phyloP scores from a whole-genome alignment of 177 flowering plant genomes.

The Telopea speciosissima region DNA sequence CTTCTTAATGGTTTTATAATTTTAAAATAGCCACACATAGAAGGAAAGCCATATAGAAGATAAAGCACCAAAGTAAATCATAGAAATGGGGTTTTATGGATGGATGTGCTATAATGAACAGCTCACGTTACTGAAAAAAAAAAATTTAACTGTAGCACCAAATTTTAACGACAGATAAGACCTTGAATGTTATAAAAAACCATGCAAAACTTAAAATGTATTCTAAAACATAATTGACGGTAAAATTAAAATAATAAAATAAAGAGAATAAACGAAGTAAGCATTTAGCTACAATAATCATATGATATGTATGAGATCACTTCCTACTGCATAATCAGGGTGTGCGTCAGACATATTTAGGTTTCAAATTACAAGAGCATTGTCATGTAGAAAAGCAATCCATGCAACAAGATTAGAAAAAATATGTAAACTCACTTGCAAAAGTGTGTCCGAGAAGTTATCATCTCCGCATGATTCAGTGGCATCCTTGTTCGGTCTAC shows the following conservation, averaged over 20 bases:
- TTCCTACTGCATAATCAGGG: not conserved
- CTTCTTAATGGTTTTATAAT: not conserved
- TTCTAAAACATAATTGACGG: not conserved
- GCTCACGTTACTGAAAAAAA: not conserved
- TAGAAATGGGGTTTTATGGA: not conserved
- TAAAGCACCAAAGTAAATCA: no score
- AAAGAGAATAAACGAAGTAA: not conserved
- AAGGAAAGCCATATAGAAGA: no score
- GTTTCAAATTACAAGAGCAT: not conserved
- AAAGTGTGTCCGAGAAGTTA: conserved; percentile 46
- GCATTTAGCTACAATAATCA: not conserved
- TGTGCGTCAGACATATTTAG: not conserved
- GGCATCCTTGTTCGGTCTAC: conserved; percentile 67
- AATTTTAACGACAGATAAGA: no score
- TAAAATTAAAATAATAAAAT: no score
- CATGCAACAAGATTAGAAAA: not conserved
- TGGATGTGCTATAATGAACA: not conserved
- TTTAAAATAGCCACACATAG: no score
- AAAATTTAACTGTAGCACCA: not conserved
- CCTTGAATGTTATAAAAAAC: no score
- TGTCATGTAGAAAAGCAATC: not conserved
- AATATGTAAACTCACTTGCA: conserved; percentile 54
- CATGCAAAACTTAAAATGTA: not conserved
- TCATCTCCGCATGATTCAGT: conserved; percentile 68
- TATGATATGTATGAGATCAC: not conserved